Percentiles rank a stretch among this genome's conserved stretches.
Conservation (phyloP, 208 protist genomes). For the Crithidia sp. region DNA sequence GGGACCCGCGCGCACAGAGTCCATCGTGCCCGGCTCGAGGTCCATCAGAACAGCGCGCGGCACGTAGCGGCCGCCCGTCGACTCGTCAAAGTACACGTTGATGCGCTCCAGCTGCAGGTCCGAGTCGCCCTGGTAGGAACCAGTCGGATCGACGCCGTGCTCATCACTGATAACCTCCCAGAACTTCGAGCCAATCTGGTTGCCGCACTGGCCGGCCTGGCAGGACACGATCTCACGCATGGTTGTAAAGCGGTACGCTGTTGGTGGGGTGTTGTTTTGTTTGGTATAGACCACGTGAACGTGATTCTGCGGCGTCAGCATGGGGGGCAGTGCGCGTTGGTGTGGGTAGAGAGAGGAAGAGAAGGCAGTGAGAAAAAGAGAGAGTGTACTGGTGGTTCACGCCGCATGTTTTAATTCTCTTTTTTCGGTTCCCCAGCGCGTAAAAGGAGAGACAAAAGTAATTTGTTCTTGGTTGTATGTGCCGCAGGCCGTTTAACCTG, state of each 20-base stretch:
- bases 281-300: background rate
- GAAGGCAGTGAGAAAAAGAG: background rate
- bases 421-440: background rate
- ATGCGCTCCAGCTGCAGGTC: conserved; percentile 97
- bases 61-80: too few species aligned
- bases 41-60: too few species aligned
- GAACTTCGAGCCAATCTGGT: conserved; percentile 87
- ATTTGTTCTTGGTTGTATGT: too few species aligned
- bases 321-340: too few species aligned
- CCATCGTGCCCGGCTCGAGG: too few species aligned
- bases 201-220: conserved; percentile 82
- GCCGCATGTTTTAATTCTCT: background rate
- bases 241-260: background rate
- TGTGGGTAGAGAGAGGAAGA: background rate
- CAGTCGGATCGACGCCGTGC: conserved; percentile 93
- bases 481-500: too few species aligned
- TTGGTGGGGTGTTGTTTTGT: background rate
- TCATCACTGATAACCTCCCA: conserved; percentile 84
- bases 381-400: background rate
- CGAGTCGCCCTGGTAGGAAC: conserved; percentile 86
- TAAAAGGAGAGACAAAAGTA: too few species aligned
- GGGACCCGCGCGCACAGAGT: too few species aligned
- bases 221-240: conserved; percentile 93
- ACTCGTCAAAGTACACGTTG: conserved; percentile 99
- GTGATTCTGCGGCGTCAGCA: background rate